phyloP scores from a whole-genome alignment of 2,329 filamentous ascomycete species.

The Aspergillus fumigatiaffinis region DNA sequence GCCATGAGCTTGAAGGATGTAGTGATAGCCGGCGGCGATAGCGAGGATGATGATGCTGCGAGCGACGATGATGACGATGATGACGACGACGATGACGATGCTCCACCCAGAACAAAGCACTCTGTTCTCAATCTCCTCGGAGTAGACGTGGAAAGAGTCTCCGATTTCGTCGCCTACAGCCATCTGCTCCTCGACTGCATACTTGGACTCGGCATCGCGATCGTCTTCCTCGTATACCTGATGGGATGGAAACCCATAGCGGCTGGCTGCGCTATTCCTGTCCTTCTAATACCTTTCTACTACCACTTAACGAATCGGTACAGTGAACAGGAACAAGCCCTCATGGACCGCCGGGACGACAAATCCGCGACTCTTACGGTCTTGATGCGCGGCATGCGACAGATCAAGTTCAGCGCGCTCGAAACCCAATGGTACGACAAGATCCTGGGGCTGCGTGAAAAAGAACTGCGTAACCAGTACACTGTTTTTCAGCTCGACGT shows the following conservation, averaged over 20 bases:
- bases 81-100: neutral
- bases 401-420: conserved; percentile 76
- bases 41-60: conserved; percentile 24
- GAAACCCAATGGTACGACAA: conserved; percentile 70
- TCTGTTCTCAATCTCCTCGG: conserved; percentile 69
- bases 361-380: conserved; percentile 72
- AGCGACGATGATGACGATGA: neutral
- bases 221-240: conserved; percentile 61
- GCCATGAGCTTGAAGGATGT: conserved; percentile 71
- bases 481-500: conserved; percentile 60
- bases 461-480: conserved; percentile 66
- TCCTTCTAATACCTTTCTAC: conserved; percentile 63
- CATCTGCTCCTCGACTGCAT: conserved; percentile 60
- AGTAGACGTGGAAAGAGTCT: conserved; percentile 65
- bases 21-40: conserved; percentile 25
- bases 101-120: conserved; percentile 52
- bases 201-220: conserved; percentile 61
- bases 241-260: conserved; percentile 67
- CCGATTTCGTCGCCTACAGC: conserved; percentile 63
- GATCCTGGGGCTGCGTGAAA: conserved; percentile 59
- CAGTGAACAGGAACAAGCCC: conserved; percentile 60
- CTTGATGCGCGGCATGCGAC: conserved; percentile 69
- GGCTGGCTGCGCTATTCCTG: conserved; percentile 61
- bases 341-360: conserved; percentile 71
- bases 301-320: conserved; percentile 63